Percentiles rank a stretch among this genome's conserved stretches.
Conservation (phyloP, 768 basidiomycete species). For the Podaxis sp. region DNA sequence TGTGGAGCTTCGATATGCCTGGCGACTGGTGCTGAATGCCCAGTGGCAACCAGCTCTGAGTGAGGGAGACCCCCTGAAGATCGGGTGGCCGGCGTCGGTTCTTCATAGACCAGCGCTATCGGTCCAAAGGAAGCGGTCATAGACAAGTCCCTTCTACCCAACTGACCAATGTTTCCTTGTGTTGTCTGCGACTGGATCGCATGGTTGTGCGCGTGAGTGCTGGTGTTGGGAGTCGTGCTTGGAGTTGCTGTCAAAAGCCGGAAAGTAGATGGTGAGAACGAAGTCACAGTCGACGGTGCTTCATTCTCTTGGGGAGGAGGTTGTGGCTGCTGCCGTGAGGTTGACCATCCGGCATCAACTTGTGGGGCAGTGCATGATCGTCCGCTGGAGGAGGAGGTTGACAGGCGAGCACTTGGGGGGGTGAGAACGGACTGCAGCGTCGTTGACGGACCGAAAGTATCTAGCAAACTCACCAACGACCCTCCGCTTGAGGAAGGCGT, state of each 20-base stretch:
- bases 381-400: neutral
- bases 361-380: neutral
- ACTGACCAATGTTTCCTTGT: neutral
- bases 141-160: neutral
- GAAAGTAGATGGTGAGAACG: neutral
- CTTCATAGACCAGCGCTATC: neutral
- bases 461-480: neutral
- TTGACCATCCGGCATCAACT: neutral
- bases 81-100: neutral
- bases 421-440: neutral
- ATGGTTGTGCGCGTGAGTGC: neutral
- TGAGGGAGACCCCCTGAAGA: neutral
- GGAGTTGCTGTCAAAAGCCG: neutral
- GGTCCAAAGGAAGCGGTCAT: neutral
- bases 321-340: neutral
- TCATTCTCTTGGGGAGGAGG: neutral
- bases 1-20: neutral
- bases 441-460: neutral
- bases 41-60: neutral
- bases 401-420: neutral
- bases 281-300: neutral
- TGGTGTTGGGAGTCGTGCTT: neutral
- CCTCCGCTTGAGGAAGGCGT: neutral
- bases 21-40: neutral
- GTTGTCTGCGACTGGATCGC: neutral